These are phyloP conservation scores for Cystobasidium ongulense DNA, from an alignment of 768 basidiomycete species.

Conservation along the genomic window DNA sequence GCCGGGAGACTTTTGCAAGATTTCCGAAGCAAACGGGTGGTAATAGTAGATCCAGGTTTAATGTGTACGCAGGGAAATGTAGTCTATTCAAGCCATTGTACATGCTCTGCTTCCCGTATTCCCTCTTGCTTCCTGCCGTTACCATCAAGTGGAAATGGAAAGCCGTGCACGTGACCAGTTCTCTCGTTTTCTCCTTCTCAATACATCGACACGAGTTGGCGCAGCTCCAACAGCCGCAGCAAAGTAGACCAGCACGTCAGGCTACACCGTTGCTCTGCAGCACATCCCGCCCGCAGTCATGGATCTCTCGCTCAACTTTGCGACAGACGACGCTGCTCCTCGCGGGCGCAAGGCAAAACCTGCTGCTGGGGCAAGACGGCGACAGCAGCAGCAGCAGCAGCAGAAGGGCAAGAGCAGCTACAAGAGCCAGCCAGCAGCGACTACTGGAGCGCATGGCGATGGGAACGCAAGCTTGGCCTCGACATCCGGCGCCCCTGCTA, in stretches of 20 bases:
- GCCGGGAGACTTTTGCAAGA: not conserved
- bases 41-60: too few relatives aligned
- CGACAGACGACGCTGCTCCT: not conserved
- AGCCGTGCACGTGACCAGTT: not conserved
- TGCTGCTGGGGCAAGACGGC: not conserved
- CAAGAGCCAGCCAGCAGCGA: not conserved
- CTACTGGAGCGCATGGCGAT: too few relatives aligned
- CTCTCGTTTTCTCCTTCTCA: not conserved
- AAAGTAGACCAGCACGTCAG: not conserved
- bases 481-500: too few relatives aligned
- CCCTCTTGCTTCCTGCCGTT: too few relatives aligned
- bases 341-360: not conserved
- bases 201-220: not conserved
- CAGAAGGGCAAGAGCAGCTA: not conserved
- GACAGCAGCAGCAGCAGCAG: conserved; percentile 3
- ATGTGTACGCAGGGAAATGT: not conserved
- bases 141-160: too few relatives aligned
- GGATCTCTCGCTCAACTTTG: conserved; percentile 30
- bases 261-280: not conserved
- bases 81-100: not conserved
- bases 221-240: not conserved
- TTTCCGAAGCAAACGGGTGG: conserved; percentile 4
- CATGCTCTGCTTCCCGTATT: too few relatives aligned
- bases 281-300: not conserved
- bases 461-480: too few relatives aligned